These are phyloP conservation scores for Sporothrix humicola DNA, from an alignment of 2,329 filamentous ascomycete species.

Conservation along the genomic window DNA sequence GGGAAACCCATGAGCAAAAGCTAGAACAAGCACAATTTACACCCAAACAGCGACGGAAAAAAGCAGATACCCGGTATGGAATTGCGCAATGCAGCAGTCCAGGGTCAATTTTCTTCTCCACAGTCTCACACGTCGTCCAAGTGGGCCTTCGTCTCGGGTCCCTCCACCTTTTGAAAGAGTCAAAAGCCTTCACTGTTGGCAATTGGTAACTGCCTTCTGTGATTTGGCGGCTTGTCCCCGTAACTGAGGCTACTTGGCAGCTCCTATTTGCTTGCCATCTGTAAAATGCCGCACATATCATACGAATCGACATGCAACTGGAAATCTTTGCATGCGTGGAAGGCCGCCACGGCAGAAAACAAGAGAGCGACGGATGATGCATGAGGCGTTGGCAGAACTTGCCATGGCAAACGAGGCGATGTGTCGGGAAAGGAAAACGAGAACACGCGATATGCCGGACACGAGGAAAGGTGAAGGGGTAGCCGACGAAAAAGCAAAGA, in stretches of 20 bases:
- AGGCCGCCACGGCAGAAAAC: conserved; percentile 11
- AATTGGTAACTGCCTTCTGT: conserved; percentile 10
- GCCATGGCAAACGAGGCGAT: neutral
- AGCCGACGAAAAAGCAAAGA: neutral
- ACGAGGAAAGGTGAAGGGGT: neutral
- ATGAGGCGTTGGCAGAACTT: conserved; percentile 10
- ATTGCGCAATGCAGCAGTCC: conserved; percentile 33
- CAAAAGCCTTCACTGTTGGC: conserved; percentile 14
- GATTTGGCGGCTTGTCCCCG: conserved; percentile 12
- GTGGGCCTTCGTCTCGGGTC: conserved; percentile 28
- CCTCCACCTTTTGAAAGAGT: conserved; percentile 6
- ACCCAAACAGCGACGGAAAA: conserved; percentile 7
- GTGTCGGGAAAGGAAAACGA: neutral
- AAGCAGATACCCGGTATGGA: conserved; percentile 24
- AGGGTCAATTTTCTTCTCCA: conserved; percentile 29
- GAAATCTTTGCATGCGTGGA: neutral
- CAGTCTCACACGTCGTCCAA: conserved; percentile 22
- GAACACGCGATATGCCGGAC: neutral
- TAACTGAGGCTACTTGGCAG: conserved; percentile 36
- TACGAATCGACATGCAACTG: conserved; percentile 26
- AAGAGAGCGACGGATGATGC: neutral
- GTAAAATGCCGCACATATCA: conserved; percentile 36
- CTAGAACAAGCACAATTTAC: neutral
- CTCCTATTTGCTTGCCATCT: conserved; percentile 25
- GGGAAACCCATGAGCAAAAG: neutral